These are phyloP conservation scores for Skeletonema potamos DNA, from an alignment of 108 stramenopile species.

Conservation along the genomic window DNA sequence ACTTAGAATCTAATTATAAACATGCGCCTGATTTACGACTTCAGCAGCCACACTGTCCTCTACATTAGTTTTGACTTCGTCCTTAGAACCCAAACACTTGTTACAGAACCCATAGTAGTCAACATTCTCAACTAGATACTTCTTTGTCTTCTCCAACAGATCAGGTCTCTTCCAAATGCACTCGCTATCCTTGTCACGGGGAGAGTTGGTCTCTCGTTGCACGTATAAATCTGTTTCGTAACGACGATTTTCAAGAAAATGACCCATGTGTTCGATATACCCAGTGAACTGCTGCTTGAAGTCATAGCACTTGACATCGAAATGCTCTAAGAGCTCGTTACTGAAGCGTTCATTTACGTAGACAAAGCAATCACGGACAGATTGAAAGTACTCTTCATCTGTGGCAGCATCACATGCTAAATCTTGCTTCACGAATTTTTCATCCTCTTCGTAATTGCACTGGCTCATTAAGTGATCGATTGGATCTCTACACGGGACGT, in stretches of 20 bases:
- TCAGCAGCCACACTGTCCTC: too few species aligned
- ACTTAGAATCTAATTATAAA: too few species aligned
- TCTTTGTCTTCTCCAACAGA: conserved; percentile 3
- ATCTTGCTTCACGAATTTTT: not conserved
- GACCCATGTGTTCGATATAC: conserved; percentile 13
- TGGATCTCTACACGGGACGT: conserved; percentile 35
- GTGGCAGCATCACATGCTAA: conserved; percentile 14
- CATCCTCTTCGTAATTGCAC: conserved; percentile 6
- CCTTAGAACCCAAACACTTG: conserved; percentile 14
- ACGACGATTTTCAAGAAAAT: conserved; percentile 4
- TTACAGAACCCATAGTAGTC: conserved; percentile 22
- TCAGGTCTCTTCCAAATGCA: conserved; percentile 33
- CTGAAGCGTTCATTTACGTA: not conserved
- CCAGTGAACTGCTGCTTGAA: conserved; percentile 7
- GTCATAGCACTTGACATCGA: conserved; percentile 29
- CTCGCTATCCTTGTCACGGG: conserved; percentile 13
- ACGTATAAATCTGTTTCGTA: conserved; percentile 3
- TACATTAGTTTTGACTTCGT: too few species aligned
- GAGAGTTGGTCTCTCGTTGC: not conserved
- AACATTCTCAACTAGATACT: conserved; percentile 3
- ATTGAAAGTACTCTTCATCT: conserved; percentile 8
- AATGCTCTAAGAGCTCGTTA: not conserved
- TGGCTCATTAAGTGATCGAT: conserved; percentile 39
- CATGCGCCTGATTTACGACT: too few species aligned
- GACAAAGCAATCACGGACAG: conserved; percentile 7